Base-by-base conservation (phyloP, 371 early-diverging fungal species). In the Apophysomyces elegans region DNA sequence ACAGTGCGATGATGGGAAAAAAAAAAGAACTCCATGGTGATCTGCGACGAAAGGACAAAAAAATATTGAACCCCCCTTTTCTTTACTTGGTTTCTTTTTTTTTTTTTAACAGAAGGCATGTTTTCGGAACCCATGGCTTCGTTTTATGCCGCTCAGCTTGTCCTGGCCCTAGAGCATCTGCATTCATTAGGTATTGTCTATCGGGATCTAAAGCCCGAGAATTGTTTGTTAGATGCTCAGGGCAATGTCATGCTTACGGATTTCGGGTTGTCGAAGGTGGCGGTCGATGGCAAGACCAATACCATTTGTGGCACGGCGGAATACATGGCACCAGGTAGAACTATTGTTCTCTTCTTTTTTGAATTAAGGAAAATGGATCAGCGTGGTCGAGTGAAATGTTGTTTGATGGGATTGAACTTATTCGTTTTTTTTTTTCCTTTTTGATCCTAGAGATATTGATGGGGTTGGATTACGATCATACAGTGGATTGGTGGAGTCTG, bases 401-500 rank as follows among this genome's bases (percentile, higher is more conserved):
- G 3, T 26, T 26, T 2, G 32, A 26, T 26, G 2, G 2, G 32
- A 26, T 26, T 26, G 32, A 26, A 9, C 44, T 39, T 7, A 35
- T 39, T 61, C 18, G 62, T 18, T 41, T 68, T 46, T 16, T 68
- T 36, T 5, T 67, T n/a, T n/a, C n/a, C n/a, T 59, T 63, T 16
- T 13, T 79, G 71, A 87, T 86, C 0, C 86, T 85, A 21, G 96
- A 96, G 71, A 85, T 96, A 7, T 84, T 97, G 56, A 76, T 86
- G 39, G 93, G 90, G 37, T 70, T 88, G n/a, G 91, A 91, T 45
- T 96, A 97, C 73, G 94, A 93, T 47, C 87, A 90, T 44, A 79
- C 86, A 5, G 95, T 94, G 2, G 99, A 98, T 77, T 95, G 95
- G 92, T 98, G 99, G 99, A 88, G 92, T 18, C 78, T 96, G 16